Base-by-base conservation (phyloP, 495 filamentous ascomycete species). In the Apodospora peruviana region DNA sequence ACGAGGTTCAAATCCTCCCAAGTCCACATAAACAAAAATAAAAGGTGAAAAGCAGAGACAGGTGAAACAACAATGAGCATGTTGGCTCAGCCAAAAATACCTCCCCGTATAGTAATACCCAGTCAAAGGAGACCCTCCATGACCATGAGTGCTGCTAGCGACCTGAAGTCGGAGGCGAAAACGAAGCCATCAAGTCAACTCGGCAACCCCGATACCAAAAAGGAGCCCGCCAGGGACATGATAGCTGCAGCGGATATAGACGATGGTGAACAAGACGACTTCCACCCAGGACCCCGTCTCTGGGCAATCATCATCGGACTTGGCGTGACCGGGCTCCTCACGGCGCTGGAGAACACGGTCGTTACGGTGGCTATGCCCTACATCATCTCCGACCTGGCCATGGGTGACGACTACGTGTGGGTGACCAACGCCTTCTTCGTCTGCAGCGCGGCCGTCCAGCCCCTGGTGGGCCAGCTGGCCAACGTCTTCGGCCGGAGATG, bases 331-430 rank as follows among this genome's bases (percentile, higher is more conserved):
- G 25, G 11, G 4, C 43, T 69, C 18, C 44, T 69, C 17, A 55
- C 52, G 7, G 62, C 66, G 10, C 51, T 78, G 1, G 74, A 77
- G 16, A 62, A 48, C 24, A 62, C 69, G 2, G 56, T 76, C 48
- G 52, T 70, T 9, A 53, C 70, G 0, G 75, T 65, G 0, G 65
- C 72, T 1, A 53, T 75, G 20, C 73, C 74, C 5, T 45, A 36
- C 17, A 72, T 77, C 25, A 50, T 55, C 2, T 35, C 32, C 0
- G 60, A 63, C 0, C 50, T 78, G 9, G 37, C 53, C 5, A 48
- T 53, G 5, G 66, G 64, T 0, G 49, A 60, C 0, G 22, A 46
- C 34, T 77, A 72, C 53, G 51, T 75, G 29, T 77, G 73, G 73
- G 50, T 69, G 8, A 59, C 55, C 4, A 72, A 71, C 42, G 59